These are phyloP conservation scores for Ascochyta clinopodiicola DNA, from an alignment of 2,329 filamentous ascomycete species.

Conservation along the genomic window DNA sequence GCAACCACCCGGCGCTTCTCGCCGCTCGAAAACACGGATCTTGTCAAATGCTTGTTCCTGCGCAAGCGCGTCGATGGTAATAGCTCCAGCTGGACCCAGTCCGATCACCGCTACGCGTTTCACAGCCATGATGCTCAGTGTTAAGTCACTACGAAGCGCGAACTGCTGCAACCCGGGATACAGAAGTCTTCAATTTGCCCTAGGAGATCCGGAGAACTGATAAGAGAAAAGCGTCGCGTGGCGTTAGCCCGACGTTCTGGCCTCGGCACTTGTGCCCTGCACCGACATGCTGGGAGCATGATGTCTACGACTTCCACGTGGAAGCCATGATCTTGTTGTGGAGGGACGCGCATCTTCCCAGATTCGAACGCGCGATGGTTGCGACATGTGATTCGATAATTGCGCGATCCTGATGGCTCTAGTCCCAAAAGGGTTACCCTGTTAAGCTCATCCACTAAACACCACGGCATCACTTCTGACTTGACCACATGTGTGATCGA, in stretches of 20 bases:
- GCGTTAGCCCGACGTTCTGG: constrained; percentile 2
- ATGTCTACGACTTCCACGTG: neutral
- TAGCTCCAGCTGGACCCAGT: constrained; percentile 66
- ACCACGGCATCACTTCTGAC: neutral
- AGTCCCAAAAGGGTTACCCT: constrained; percentile 16
- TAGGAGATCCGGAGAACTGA: constrained; percentile 5
- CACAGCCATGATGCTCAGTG: constrained; percentile 14
- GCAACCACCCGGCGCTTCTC: constrained; percentile 65
- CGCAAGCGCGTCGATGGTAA: constrained; percentile 65
- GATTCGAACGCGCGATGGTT: constrained; percentile 13
- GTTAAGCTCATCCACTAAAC: constrained; percentile 10
- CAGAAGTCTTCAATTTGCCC: neutral
- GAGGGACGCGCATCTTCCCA: constrained; percentile 5
- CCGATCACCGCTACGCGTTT: constrained; percentile 65
- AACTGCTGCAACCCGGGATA: neutral
- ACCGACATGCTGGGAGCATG: neutral
- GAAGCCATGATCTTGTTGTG: neutral
- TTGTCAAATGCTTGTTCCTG: constrained; percentile 65
- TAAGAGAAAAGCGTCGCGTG: constrained; percentile 9
- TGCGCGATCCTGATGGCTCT: constrained; percentile 28
- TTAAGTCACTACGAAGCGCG: neutral
- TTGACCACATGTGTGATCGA: neutral
- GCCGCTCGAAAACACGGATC: constrained; percentile 68
- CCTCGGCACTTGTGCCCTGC: neutral
- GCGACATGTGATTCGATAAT: constrained; percentile 30